A percentile compares a stretch with the other conserved stretches of the same genome.
These are phyloP conservation scores for Backusella luteola DNA, from an alignment of 192 early-diverging fungal species.

Conservation along the genomic window DNA sequence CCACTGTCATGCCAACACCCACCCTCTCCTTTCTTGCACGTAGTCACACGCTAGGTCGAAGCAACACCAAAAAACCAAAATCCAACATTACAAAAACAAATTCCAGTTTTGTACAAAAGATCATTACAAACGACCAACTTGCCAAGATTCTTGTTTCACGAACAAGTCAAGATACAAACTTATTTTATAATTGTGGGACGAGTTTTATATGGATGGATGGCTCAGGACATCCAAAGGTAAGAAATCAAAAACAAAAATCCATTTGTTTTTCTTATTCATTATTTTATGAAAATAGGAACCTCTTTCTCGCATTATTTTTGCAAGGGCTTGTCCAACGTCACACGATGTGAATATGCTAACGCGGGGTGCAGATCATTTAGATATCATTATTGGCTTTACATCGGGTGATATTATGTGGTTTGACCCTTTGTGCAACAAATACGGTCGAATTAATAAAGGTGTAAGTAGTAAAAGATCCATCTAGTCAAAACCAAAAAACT, in stretches of 20 bases:
- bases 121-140: slow-evolving; percentile 67
- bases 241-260: neutral
- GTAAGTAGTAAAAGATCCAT: slow-evolving; percentile 29
- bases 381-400: slow-evolving; percentile 83
- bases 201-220: slow-evolving; percentile 74
- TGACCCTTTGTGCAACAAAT: slow-evolving; percentile 87
- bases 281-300: slow-evolving; percentile 56
- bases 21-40: slow-evolving; percentile 24
- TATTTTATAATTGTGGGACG: slow-evolving; percentile 73
- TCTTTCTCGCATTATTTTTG: slow-evolving; percentile 75
- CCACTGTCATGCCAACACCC: neutral
- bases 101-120: slow-evolving; percentile 66
- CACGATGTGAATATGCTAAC: slow-evolving; percentile 84
- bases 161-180: slow-evolving; percentile 57
- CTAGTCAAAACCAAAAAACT: neutral
- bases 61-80: slow-evolving; percentile 41
- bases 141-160: slow-evolving; percentile 57
- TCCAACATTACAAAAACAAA: slow-evolving; percentile 70
- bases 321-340: slow-evolving; percentile 75
- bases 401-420: slow-evolving; percentile 84
- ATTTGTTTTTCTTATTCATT: neutral
- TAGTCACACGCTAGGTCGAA: slow-evolving; percentile 5
- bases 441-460: slow-evolving; percentile 79
- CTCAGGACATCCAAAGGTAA: slow-evolving; percentile 56
- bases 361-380: slow-evolving; percentile 68